Conservation (phyloP, 495 filamentous ascomycete genomes). For the Sordaria brevicollis region DNA sequence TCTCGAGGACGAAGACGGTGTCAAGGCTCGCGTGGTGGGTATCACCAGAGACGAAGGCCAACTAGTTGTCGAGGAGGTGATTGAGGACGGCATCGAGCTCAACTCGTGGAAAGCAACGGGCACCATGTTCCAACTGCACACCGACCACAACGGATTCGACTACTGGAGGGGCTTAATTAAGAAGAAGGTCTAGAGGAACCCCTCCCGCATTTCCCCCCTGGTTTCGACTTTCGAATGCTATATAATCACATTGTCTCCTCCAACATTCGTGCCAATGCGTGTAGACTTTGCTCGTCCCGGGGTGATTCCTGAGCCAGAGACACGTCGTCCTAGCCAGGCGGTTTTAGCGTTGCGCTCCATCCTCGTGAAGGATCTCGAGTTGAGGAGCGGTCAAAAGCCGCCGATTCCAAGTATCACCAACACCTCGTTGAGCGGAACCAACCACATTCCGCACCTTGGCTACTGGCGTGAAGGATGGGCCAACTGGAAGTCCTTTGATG, state of each 20-base stretch:
- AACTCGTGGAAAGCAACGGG: conserved; percentile 49
- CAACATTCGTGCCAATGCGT: too few relatives aligned
- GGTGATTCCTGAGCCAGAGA: too few relatives aligned
- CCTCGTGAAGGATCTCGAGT: too few relatives aligned
- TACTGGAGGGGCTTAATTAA: conserved; percentile 86
- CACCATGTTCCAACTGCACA: conserved; percentile 74
- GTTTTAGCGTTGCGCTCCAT: too few relatives aligned
- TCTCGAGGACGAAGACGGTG: conserved; percentile 72
- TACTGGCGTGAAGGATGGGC: neutral
- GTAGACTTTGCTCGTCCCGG: too few relatives aligned
- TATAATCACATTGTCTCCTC: too few relatives aligned
- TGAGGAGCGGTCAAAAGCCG: too few relatives aligned
- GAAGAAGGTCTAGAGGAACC: conserved; percentile 51
- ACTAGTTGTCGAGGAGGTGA: conserved; percentile 72
- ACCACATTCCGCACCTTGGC: neutral
- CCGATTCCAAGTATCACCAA: neutral
- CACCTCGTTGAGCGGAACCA: neutral
- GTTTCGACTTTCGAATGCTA: neutral
- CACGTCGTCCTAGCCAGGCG: too few relatives aligned
- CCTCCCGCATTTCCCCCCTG: neutral
- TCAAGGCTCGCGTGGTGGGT: conserved; percentile 70
- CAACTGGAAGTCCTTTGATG: neutral
- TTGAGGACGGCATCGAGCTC: conserved; percentile 44
- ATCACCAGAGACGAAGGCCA: conserved; percentile 86
- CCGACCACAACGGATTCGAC: conserved; percentile 97